A percentile compares a stretch with the other conserved stretches of the same genome.
Conservation (phyloP, 495 filamentous ascomycete genomes). For the Penicillium bialowiezense region DNA sequence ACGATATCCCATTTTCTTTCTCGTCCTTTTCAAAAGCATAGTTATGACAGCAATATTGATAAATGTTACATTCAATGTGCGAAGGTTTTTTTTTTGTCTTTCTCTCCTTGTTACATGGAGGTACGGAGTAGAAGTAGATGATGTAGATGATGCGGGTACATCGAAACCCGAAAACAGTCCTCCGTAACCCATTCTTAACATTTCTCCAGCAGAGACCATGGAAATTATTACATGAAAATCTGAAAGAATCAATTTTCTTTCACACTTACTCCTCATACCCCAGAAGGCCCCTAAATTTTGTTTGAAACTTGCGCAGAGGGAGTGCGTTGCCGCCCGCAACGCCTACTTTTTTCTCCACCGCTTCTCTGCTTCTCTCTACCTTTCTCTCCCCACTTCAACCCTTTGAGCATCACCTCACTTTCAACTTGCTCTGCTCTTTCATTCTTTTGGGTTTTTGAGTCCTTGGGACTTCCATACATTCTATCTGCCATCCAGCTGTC, state of each 20-base stretch:
- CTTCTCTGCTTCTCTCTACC: slow-evolving; percentile 41
- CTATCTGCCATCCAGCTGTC: slow-evolving; percentile 37
- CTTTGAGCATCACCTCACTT: slow-evolving; percentile 30
- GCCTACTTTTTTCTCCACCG: slow-evolving; percentile 35
- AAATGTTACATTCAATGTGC: neutral
- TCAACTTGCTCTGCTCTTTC: slow-evolving; percentile 22
- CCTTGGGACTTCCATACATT: slow-evolving; percentile 10
- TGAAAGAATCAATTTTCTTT: neutral
- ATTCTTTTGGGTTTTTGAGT: slow-evolving; percentile 11
- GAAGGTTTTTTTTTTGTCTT: neutral
- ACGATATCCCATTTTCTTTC: slow-evolving; percentile 12
- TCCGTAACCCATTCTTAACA: too few species aligned
- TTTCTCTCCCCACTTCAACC: slow-evolving; percentile 37
- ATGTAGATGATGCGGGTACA: slow-evolving; percentile 9
- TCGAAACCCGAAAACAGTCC: slow-evolving; percentile 5
- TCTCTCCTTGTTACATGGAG: neutral
- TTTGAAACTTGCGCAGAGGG: slow-evolving; percentile 27
- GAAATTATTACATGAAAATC: neutral
- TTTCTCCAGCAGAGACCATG: too few species aligned
- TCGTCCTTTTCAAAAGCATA: slow-evolving; percentile 2
- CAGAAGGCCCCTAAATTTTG: neutral
- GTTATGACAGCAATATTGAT: neutral
- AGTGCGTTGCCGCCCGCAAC: slow-evolving; percentile 47
- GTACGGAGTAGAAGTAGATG: neutral
- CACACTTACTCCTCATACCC: neutral